Conservation (phyloP, 1,284 basidiomycete species). For the Xerocomus nothofagi region DNA sequence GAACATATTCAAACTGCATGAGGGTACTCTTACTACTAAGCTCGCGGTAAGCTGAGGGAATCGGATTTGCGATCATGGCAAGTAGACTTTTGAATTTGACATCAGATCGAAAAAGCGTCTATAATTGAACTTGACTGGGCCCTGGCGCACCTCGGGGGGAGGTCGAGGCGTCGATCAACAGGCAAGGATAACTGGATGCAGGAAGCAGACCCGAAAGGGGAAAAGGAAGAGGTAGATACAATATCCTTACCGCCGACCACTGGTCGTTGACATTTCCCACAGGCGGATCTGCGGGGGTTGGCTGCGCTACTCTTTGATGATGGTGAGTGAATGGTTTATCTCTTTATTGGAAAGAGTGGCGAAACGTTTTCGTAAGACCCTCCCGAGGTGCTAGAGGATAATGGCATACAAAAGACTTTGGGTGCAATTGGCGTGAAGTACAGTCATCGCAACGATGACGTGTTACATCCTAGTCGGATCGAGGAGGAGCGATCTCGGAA, state of each 20-base stretch:
- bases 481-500: constrained; percentile 61
- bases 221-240: constrained; percentile 52
- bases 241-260: not conserved
- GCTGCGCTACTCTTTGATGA: constrained; percentile 70
- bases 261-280: not conserved
- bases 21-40: constrained; percentile 70
- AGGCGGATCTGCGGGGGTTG: constrained; percentile 62
- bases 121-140: constrained; percentile 77
- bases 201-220: constrained; percentile 52
- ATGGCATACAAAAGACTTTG: constrained; percentile 57
- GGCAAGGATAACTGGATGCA: constrained; percentile 41
- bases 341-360: not conserved
- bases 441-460: constrained; percentile 70
- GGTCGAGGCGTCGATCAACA: constrained; percentile 41
- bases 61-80: not conserved
- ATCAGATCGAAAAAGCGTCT: constrained; percentile 73
- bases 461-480: constrained; percentile 65
- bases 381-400: constrained; percentile 34
- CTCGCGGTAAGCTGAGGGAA: constrained; percentile 50
- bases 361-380: constrained; percentile 29
- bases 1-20: constrained; percentile 82
- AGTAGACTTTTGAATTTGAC: not conserved
- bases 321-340: constrained; percentile 37
- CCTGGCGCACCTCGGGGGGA: constrained; percentile 59
- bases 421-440: constrained; percentile 62